These are phyloP conservation scores for Backusella psychrophila DNA, from an alignment of 192 early-diverging fungal genomes.

Conservation along the genomic window DNA sequence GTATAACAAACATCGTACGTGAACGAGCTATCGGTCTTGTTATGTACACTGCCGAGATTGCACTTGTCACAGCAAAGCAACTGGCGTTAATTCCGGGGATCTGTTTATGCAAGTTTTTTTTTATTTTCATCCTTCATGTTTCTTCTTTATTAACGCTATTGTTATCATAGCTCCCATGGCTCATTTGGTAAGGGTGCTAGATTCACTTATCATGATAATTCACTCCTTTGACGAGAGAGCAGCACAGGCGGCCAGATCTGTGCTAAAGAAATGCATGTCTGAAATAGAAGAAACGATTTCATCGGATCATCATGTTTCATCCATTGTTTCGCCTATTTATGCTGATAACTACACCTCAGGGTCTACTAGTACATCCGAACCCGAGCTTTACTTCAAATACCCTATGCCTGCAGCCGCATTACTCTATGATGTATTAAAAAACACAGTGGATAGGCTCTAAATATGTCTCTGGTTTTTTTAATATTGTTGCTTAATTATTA, in stretches of 20 bases:
- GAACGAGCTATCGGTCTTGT: neutral
- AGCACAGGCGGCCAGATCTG: neutral
- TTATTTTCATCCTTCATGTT: neutral
- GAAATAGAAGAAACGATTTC: neutral
- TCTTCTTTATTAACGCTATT: neutral
- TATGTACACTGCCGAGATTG: neutral
- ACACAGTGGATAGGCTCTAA: neutral
- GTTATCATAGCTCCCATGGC: neutral
- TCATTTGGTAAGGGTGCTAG: neutral
- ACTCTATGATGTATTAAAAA: neutral
- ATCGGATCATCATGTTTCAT: neutral
- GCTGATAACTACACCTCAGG: neutral
- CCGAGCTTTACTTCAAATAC: neutral
- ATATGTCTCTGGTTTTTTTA: neutral
- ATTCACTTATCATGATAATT: neutral
- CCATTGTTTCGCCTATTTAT: neutral
- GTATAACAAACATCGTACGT: neutral
- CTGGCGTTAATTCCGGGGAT: neutral
- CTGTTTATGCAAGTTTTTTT: neutral
- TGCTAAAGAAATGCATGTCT: neutral
- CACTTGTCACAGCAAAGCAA: neutral
- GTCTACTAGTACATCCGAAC: neutral
- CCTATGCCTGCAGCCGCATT: constrained; percentile 4
- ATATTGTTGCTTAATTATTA: neutral
- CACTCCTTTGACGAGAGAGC: neutral